Conservation (phyloP, 2,329 filamentous ascomycete genomes). For the Botrytis sinoallii region DNA sequence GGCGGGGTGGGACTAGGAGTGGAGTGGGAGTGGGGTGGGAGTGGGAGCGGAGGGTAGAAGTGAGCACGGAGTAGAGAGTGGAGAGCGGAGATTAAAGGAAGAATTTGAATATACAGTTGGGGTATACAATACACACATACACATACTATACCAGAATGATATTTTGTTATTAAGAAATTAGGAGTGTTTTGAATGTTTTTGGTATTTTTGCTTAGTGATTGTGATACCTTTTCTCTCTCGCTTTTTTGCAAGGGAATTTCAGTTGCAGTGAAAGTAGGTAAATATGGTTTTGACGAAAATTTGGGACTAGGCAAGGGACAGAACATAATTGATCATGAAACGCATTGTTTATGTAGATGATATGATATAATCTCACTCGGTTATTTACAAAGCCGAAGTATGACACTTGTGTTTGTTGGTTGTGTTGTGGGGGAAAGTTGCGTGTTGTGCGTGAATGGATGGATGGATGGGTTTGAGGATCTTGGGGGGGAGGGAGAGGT, state of each 20-base stretch:
- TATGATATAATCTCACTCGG: no score
- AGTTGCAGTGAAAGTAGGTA: background rate
- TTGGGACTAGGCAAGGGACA: background rate
- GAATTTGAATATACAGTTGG: background rate
- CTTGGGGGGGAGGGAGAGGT: no score
- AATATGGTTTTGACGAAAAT: background rate
- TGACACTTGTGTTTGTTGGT: no score
- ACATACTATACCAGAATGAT: background rate
- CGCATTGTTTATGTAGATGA: background rate
- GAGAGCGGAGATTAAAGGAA: background rate
- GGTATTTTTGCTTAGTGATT: background rate
- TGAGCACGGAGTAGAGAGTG: background rate
- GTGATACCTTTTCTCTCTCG: background rate
- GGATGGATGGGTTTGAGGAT: no score
- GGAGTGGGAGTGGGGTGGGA: background rate
- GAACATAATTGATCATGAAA: background rate
- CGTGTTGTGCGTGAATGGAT: no score
- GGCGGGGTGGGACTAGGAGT: background rate
- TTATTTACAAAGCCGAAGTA: background rate
- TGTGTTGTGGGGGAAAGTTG: no score
- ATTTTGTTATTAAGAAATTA: background rate
- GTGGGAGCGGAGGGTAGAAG: background rate
- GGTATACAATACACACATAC: background rate
- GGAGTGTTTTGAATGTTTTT: background rate
- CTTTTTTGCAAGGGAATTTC: background rate